Conservation (phyloP, 768 basidiomycete genomes). For the Cystobasidiopsis lactophilus region DNA sequence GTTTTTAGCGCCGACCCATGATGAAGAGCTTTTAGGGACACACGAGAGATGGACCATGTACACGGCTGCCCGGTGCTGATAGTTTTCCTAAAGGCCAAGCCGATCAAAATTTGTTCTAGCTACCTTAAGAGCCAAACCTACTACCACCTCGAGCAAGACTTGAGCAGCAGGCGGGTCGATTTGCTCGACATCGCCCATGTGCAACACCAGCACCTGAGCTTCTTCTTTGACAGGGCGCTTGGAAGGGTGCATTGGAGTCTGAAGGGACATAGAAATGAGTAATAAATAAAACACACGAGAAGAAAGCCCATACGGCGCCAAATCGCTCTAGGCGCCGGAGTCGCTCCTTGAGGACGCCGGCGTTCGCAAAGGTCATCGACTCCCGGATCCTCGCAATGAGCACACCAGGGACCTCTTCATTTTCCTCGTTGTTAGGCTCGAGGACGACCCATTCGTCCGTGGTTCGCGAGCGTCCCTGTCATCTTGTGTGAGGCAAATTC, state of each 20-base stretch:
- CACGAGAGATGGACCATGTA: too few relatives aligned
- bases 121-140: too few relatives aligned
- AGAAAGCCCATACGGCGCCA: slow-evolving; percentile 55
- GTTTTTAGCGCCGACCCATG: too few relatives aligned
- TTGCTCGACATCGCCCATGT: slow-evolving; percentile 72
- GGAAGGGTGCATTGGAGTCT: background rate
- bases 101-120: too few relatives aligned
- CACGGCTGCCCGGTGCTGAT: too few relatives aligned
- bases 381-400: slow-evolving; percentile 77
- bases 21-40: too few relatives aligned
- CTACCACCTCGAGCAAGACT: slow-evolving; percentile 12
- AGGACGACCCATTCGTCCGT: slow-evolving; percentile 79
- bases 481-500: slow-evolving; percentile 20
- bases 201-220: slow-evolving; percentile 33
- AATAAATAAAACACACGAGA: slow-evolving; percentile 49
- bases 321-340: slow-evolving; percentile 71
- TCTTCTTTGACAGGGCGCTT: slow-evolving; percentile 33
- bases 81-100: too few relatives aligned
- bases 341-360: slow-evolving; percentile 78
- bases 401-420: slow-evolving; percentile 42
- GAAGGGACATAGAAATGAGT: slow-evolving; percentile 13
- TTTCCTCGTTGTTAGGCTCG: slow-evolving; percentile 54
- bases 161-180: slow-evolving; percentile 50
- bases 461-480: slow-evolving; percentile 51
- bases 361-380: slow-evolving; percentile 84